phyloP scores from a whole-genome alignment of 2,329 filamentous ascomycete species.

The Colletotrichum scovillei region DNA sequence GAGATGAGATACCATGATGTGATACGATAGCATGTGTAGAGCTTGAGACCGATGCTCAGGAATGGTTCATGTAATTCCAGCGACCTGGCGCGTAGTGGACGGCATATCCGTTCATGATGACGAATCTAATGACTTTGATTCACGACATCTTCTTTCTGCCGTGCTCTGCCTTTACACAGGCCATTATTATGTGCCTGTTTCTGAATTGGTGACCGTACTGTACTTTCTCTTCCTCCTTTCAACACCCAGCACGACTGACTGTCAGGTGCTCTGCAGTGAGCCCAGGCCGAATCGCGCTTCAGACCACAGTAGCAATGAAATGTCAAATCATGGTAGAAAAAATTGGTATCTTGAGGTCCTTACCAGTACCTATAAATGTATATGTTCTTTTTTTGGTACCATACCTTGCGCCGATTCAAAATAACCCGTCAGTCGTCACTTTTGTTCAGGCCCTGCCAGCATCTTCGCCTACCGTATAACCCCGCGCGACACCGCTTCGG shows the following conservation, averaged over 20 bases:
- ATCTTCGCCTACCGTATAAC: slow-evolving; percentile 81
- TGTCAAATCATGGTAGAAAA: background rate
- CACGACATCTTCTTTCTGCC: background rate
- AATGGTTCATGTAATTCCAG: background rate
- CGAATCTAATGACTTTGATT: slow-evolving; percentile 19
- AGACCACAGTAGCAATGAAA: background rate
- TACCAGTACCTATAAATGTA: background rate
- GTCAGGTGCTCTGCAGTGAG: background rate
- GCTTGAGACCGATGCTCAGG: background rate
- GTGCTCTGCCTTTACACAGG: slow-evolving; percentile 20
- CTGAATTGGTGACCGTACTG: background rate
- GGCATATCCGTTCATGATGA: slow-evolving; percentile 19
- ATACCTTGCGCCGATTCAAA: background rate
- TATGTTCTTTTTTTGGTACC: background rate
- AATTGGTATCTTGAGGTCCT: background rate
- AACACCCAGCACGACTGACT: background rate
- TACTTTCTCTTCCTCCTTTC: background rate
- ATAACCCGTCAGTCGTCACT: no score
- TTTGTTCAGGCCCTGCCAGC: slow-evolving; percentile 15
- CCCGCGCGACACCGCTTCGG: slow-evolving; percentile 86
- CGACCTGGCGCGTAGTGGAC: background rate
- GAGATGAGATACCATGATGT: slow-evolving; percentile 16
- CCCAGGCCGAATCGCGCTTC: no score
- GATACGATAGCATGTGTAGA: slow-evolving; percentile 14
- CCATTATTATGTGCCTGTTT: background rate